phyloP scores from a whole-genome alignment of 2,329 filamentous ascomycete species.

The Endocalyx cinctus region DNA sequence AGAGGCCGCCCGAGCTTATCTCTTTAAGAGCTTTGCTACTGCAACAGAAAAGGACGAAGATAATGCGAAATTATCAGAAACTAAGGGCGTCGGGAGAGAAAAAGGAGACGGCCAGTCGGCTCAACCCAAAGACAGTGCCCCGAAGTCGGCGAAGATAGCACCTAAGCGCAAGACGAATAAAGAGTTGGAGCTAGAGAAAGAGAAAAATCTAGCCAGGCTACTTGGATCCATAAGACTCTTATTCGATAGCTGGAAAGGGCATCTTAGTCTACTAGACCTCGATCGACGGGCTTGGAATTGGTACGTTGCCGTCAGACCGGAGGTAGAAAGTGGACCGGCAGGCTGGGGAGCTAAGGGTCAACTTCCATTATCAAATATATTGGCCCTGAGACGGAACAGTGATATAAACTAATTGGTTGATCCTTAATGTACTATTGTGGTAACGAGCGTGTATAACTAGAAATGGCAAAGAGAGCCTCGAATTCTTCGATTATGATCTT shows the following conservation, averaged over 20 bases:
- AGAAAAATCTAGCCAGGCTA: slow-evolving; percentile 64
- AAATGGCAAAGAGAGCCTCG: no score
- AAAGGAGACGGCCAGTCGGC: slow-evolving; percentile 5
- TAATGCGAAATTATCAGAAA: slow-evolving; percentile 5
- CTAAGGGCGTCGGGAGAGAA: neutral
- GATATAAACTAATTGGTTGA: no score
- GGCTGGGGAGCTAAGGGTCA: slow-evolving; percentile 82
- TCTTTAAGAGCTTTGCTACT: slow-evolving; percentile 55
- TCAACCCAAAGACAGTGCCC: slow-evolving; percentile 8
- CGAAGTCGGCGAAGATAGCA: slow-evolving; percentile 15
- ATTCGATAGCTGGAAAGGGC: slow-evolving; percentile 68
- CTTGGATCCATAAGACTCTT: slow-evolving; percentile 68
- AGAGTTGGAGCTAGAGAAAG: slow-evolving; percentile 54
- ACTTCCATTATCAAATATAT: slow-evolving; percentile 61
- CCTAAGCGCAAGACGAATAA: slow-evolving; percentile 50
- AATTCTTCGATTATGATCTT: no score
- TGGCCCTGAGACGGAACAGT: slow-evolving; percentile 53
- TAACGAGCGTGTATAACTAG: no score
- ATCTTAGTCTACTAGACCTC: slow-evolving; percentile 60
- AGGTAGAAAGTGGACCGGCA: slow-evolving; percentile 66
- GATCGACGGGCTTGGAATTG: slow-evolving; percentile 75
- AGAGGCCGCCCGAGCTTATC: slow-evolving; percentile 59
- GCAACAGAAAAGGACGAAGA: slow-evolving; percentile 21
- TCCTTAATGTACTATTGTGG: no score
- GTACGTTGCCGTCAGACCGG: slow-evolving; percentile 73